Percentiles rank a stretch among this genome's conserved stretches.
Evolutionary conservation across 2,329 filamentous ascomycete genomes (phyloP).

Genomic region (Moelleriella libera): DNA sequence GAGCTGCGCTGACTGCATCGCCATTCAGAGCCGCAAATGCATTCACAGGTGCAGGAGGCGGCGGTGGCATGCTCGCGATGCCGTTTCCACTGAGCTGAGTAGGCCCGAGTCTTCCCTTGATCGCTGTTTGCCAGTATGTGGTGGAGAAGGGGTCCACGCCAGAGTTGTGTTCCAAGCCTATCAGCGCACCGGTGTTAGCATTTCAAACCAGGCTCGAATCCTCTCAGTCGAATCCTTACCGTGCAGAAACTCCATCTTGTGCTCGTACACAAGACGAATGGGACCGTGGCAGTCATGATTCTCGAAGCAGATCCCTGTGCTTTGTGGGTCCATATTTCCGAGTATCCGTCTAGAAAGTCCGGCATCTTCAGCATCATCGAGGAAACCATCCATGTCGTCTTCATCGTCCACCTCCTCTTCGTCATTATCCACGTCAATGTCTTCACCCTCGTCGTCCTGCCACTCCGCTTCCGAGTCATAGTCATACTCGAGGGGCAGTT

Average conservation of each 20-base stretch:
- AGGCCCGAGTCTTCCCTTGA: constrained; percentile 12
- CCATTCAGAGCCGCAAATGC: constrained; percentile 21
- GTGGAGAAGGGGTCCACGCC: constrained; percentile 75
- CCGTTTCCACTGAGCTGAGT: constrained; percentile 5
- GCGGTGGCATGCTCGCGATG: constrained; percentile 16
- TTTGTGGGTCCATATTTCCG: constrained; percentile 59
- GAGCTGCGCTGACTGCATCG: constrained; percentile 5
- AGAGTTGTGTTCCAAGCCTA: constrained; percentile 31
- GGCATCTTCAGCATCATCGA: constrained; percentile 72
- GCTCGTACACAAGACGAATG: constrained; percentile 38
- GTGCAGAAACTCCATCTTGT: constrained; percentile 62
- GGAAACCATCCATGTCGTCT: constrained; percentile 81
- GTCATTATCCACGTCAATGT: constrained; percentile 52
- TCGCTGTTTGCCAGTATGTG: constrained; percentile 55
- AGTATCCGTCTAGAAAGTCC: constrained; percentile 40
- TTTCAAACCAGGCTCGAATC: neutral
- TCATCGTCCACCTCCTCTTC: constrained; percentile 59
- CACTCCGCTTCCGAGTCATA: constrained; percentile 81
- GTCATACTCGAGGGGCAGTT: constrained; percentile 61
- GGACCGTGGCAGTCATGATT: constrained; percentile 32
- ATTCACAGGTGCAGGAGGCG: constrained; percentile 16
- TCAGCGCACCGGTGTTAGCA: constrained; percentile 13
- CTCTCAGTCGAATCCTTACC: constrained; percentile 30
- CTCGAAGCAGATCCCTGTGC: constrained; percentile 77
- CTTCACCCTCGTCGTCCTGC: constrained; percentile 62